Conservation (phyloP, 352 stramenopile genomes). For the Aphanomyces invadans region DNA sequence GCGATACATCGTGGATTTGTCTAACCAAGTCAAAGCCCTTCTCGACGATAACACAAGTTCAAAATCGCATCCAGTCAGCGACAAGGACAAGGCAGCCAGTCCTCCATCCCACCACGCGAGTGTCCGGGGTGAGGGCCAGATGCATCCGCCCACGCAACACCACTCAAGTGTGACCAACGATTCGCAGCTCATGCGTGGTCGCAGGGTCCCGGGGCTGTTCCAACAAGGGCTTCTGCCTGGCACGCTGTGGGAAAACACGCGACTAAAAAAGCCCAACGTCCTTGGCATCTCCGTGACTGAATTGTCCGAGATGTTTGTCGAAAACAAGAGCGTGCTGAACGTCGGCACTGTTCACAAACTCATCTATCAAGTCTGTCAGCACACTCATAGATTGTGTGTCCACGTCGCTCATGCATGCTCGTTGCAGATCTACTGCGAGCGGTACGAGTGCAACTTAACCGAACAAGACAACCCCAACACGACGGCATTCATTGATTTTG, state of each 20-base stretch:
- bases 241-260: slow-evolving; percentile 8
- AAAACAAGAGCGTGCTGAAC: slow-evolving; percentile 22
- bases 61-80: no score
- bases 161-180: background rate
- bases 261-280: slow-evolving; percentile 1
- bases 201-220: background rate
- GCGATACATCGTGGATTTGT: background rate
- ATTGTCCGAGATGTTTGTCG: slow-evolving; percentile 23
- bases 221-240: background rate
- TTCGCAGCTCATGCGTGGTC: background rate
- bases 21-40: background rate
- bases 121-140: no score
- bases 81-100: no score
- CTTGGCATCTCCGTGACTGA: slow-evolving; percentile 14
- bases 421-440: slow-evolving; percentile 57
- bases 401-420: background rate
- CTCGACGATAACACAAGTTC: no score
- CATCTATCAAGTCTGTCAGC: slow-evolving; percentile 5
- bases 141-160: background rate
- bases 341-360: slow-evolving; percentile 18
- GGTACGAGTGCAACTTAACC: slow-evolving; percentile 55
- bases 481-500: slow-evolving; percentile 76
- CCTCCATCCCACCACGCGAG: no score
- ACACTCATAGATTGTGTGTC: background rate
- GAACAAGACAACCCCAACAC: slow-evolving; percentile 64